Evolutionary conservation across 768 basidiomycete genomes (phyloP).

Genomic region (Rhodotorula diobovata): DNA sequence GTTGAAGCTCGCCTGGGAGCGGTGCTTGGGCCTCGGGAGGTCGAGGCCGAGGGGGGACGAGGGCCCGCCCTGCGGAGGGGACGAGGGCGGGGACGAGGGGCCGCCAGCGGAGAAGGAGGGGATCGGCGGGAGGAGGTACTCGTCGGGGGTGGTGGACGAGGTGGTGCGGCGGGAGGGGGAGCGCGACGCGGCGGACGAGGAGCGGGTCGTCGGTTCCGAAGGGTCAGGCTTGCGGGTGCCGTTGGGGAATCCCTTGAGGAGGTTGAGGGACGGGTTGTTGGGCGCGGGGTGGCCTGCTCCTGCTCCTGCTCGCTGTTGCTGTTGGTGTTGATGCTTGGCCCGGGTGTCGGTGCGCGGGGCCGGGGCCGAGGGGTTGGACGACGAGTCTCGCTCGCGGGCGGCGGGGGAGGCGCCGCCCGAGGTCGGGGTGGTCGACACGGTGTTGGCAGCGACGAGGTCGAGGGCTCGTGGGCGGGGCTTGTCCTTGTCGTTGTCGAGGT

Average conservation of each 20-base stretch:
- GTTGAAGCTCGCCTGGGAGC: slow-evolving; percentile 24
- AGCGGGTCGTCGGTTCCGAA: not conserved
- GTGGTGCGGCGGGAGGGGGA: slow-evolving; percentile 2
- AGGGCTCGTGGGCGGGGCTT: too few relatives aligned
- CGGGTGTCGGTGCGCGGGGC: too few relatives aligned
- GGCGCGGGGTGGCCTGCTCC: not conserved
- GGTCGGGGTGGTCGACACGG: not conserved
- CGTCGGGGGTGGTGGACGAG: not conserved
- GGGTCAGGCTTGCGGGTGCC: not conserved
- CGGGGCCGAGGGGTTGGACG: not conserved
- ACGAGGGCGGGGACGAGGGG: slow-evolving; percentile 2
- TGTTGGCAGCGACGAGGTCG: too few relatives aligned
- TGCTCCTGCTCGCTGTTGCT: too few relatives aligned
- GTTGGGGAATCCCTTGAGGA: not conserved
- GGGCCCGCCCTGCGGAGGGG: too few relatives aligned
- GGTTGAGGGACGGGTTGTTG: not conserved
- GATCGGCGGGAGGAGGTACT: slow-evolving; percentile 1
- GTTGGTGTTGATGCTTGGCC: too few relatives aligned
- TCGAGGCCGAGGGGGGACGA: not conserved
- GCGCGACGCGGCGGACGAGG: not conserved
- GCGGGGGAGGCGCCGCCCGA: not conserved
- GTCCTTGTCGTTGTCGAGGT: not conserved
- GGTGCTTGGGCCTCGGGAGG: slow-evolving; percentile 10
- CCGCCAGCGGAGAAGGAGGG: too few relatives aligned
- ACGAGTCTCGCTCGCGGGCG: not conserved